Evolutionary conservation across 108 stramenopile species (phyloP), one percentile per base, ranked within the genome.

Genomic region (Seminavis robusta): DNA sequence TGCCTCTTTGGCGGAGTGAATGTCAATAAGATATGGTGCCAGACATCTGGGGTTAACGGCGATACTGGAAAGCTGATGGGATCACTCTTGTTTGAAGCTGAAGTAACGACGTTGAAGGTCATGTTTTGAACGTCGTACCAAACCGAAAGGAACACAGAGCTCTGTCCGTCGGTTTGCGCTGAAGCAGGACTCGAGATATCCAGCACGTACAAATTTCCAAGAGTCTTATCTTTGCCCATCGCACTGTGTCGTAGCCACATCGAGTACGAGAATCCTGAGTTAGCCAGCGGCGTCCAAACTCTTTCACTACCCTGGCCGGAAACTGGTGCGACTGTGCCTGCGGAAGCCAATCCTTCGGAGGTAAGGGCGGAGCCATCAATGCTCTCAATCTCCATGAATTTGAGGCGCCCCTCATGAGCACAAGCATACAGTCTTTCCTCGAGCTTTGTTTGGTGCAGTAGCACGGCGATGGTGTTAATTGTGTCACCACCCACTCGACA

Each of bases 11-110:
- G 71, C 1, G 89, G 86, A 29, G 71, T 83, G 52, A 86, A 94
- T 19, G 92, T 81, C 24, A 94, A 36, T n/a, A 81, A 52, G 59
- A 90, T 57, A 56, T 94, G 88, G 57, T 94, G 92, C 92, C 92
- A 94, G 3, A 86, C 86, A 19, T 68, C 73, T 3, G 81, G 74
- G 17, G 69, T 54, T 29, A 94, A 69, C n/a, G 84, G 88, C 23
- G 92, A 82, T 0, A 74, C 63, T 15, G 90, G 90, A 57, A 92
- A 92, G 37, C 79, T 70, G 1, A 70, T 78, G 1, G 86, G 84
- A 52, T 92, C 86, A 1, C 63, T 68, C 13, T 67, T 40, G 31
- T 53, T 53, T 40, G 82, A 79, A 4, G 78, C 67, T 21, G 90
- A 87, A 27, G 90, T 56, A 2, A 88, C 51, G 33, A 92, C 75